Percentiles rank a stretch among this genome's conserved stretches.
Evolutionary conservation across 805 yeast species (phyloP).

Genomic region (Saccharomycopsis fermentans): DNA sequence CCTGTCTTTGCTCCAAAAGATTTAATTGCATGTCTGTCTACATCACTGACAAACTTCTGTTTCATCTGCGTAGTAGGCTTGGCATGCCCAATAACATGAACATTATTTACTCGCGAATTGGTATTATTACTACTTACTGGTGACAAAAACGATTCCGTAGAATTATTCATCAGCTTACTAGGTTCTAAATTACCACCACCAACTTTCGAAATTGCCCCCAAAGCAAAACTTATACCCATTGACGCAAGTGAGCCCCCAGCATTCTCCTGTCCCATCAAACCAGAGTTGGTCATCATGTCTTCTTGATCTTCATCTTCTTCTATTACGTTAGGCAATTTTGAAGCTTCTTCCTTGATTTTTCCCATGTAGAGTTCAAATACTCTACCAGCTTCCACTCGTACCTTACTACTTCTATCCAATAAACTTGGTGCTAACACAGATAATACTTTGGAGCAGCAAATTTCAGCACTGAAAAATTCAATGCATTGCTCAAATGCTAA

Average conservation of each 20-base stretch:
- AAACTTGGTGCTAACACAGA: conserved; percentile 80
- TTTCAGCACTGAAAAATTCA: conserved; percentile 59
- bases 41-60: not conserved
- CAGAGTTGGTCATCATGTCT: not conserved
- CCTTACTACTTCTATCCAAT: conserved; percentile 61
- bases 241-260: not conserved
- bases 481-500: conserved; percentile 58
- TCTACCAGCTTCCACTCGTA: conserved; percentile 61
- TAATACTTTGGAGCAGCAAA: conserved; percentile 68
- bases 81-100: not conserved
- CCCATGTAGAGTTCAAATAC: conserved; percentile 54
- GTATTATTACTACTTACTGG: not conserved
- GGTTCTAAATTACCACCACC: conserved; percentile 19
- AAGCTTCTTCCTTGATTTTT: conserved; percentile 37
- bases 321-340: conserved; percentile 24
- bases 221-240: conserved; percentile 20
- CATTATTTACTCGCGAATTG: not conserved
- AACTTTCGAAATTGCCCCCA: conserved; percentile 15
- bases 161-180: not conserved
- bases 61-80: not conserved
- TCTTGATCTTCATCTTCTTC: conserved; percentile 17
- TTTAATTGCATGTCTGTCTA: not conserved
- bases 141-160: conserved; percentile 1
- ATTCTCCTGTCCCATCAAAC: not conserved
- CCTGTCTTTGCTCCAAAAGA: not conserved